These are phyloP conservation scores for Puccinia coronata DNA, from an alignment of 1,284 basidiomycete genomes.

Conservation along the genomic window DNA sequence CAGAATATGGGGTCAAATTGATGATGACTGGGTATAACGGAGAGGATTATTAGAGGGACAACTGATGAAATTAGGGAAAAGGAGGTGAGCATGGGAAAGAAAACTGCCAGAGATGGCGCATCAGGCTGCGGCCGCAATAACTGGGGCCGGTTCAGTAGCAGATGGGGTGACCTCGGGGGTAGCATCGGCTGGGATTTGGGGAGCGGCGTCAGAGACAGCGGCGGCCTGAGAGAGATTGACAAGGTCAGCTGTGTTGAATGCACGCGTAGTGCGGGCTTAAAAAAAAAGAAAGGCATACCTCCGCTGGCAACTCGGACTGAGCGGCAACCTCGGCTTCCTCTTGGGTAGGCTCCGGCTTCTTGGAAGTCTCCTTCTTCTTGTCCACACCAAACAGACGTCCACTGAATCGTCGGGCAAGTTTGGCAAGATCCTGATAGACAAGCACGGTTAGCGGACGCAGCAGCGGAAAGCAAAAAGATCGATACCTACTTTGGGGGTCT, in stretches of 20 bases:
- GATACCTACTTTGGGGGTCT: slow-evolving; percentile 43
- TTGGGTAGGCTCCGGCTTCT: slow-evolving; percentile 35
- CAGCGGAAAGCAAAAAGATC: background rate
- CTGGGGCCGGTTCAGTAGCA: slow-evolving; percentile 14
- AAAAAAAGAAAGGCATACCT: background rate
- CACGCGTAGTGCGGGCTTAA: no score
- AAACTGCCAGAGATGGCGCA: background rate
- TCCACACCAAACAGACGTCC: slow-evolving; percentile 43
- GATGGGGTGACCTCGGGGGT: slow-evolving; percentile 5
- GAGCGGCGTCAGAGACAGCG: background rate
- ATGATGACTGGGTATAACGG: no score
- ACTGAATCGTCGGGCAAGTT: slow-evolving; percentile 47
- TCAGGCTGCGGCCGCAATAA: slow-evolving; percentile 47
- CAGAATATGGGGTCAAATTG: no score
- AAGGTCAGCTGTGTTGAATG: background rate
- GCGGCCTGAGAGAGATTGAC: background rate
- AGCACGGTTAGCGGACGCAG: background rate
- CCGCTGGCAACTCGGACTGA: background rate
- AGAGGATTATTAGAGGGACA: no score
- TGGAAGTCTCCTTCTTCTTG: slow-evolving; percentile 37
- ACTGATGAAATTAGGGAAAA: slow-evolving; percentile 7
- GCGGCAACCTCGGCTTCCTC: slow-evolving; percentile 32
- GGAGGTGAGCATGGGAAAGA: background rate
- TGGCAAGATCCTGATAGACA: slow-evolving; percentile 29
- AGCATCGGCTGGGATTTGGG: slow-evolving; percentile 32